Percentiles rank a stretch among this genome's conserved stretches.
Evolutionary conservation across 805 yeast species (phyloP).

Genomic region (Suhomyces emberorum): DNA sequence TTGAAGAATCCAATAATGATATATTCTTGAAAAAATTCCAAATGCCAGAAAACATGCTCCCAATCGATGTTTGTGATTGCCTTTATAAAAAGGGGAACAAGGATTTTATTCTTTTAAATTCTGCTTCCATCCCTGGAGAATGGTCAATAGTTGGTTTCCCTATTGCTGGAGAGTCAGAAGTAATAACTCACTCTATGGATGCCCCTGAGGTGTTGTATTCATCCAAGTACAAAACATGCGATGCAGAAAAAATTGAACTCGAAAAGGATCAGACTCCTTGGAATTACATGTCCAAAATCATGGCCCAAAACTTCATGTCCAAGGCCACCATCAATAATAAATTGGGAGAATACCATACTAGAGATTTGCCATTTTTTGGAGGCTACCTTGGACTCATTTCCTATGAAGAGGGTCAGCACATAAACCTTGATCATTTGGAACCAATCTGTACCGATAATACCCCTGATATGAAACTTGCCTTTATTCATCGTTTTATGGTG

Average conservation of each 20-base stretch:
- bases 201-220: conserved; percentile 18
- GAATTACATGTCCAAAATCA: conserved; percentile 48
- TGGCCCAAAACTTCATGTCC: conserved; percentile 37
- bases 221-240: conserved; percentile 25
- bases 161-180: conserved; percentile 36
- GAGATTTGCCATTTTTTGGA: conserved; percentile 76
- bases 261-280: conserved; percentile 41
- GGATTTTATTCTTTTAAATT: conserved; percentile 63
- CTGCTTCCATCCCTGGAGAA: conserved; percentile 80
- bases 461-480: conserved; percentile 77
- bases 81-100: conserved; percentile 24
- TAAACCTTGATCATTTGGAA: conserved; percentile 30
- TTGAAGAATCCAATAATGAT: conserved; percentile 1
- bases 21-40: conserved; percentile 7
- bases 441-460: conserved; percentile 38
- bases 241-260: conserved; percentile 4
- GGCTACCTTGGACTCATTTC: conserved; percentile 85
- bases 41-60: conserved; percentile 15
- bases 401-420: conserved; percentile 77
- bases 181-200: conserved; percentile 63
- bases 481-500: conserved; percentile 61
- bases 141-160: conserved; percentile 88
- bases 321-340: conserved; percentile 23
- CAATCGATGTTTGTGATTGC: conserved; percentile 53
- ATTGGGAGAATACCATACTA: conserved; percentile 13